These are phyloP conservation scores for Somion occarium DNA, from an alignment of 1,284 basidiomycete species.

Conservation along the genomic window DNA sequence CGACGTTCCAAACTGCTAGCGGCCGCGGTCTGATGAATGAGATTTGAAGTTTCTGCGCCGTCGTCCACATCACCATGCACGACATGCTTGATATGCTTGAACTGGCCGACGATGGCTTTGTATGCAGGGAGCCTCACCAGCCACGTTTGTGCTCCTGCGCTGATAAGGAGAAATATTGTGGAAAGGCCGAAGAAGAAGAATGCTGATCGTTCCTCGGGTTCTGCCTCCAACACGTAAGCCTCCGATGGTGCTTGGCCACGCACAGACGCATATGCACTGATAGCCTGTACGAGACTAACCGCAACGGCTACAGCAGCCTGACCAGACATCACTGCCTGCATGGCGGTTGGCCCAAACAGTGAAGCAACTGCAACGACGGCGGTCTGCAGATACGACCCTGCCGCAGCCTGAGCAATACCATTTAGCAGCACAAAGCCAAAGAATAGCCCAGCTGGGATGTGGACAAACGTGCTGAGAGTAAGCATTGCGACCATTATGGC, in stretches of 20 bases:
- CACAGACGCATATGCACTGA: conserved; percentile 55
- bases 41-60: not conserved
- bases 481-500: conserved; percentile 49
- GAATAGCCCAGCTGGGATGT: conserved; percentile 49
- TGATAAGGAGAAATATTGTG: conserved; percentile 54
- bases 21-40: not conserved
- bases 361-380: conserved; percentile 69
- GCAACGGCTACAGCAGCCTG: conserved; percentile 75
- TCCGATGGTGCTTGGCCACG: conserved; percentile 30
- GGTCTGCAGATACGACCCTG: conserved; percentile 65
- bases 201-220: conserved; percentile 55
- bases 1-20: conserved; percentile 14
- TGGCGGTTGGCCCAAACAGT: conserved; percentile 60
- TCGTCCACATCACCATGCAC: conserved; percentile 1
- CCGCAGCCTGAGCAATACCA: conserved; percentile 48
- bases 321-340: conserved; percentile 71
- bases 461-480: conserved; percentile 55
- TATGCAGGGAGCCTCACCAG: conserved; percentile 56
- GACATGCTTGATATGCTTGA: conserved; percentile 27
- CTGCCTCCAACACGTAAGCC: conserved; percentile 8
- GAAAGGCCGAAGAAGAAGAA: conserved; percentile 71
- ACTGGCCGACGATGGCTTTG: conserved; percentile 40
- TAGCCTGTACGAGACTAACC: conserved; percentile 67
- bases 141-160: conserved; percentile 49
- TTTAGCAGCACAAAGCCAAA: conserved; percentile 60